phyloP scores from a whole-genome alignment of 352 stramenopile genomes.

The Globisporangium polare region DNA sequence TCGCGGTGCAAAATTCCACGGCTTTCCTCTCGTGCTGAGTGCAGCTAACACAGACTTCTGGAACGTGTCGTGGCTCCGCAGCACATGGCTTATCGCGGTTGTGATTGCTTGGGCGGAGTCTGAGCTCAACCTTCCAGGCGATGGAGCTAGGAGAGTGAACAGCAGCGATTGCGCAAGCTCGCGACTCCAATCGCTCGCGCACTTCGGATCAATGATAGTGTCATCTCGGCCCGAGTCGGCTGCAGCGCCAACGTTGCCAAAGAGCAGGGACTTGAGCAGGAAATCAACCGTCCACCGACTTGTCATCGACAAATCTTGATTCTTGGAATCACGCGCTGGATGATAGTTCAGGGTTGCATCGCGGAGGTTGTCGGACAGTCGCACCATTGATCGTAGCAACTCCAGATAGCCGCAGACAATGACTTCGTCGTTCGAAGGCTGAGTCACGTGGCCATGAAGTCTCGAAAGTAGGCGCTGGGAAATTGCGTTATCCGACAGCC shows the following conservation, averaged over 20 bases:
- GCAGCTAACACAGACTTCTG: slow-evolving; percentile 24
- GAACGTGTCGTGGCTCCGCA: slow-evolving; percentile 15
- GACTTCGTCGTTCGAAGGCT: not conserved
- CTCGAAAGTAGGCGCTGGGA: not conserved
- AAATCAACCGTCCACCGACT: slow-evolving; percentile 16
- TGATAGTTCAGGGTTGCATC: not conserved
- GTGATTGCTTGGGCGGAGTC: not conserved
- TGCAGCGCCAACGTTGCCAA: not conserved
- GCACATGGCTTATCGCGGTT: not conserved
- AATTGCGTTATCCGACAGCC: not conserved
- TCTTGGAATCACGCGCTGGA: not conserved
- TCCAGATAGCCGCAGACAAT: slow-evolving; percentile 6
- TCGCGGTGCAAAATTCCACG: slow-evolving; percentile 53
- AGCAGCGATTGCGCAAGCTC: slow-evolving; percentile 10
- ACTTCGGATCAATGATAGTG: not conserved
- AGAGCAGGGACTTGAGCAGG: slow-evolving; percentile 16
- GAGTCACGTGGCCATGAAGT: not conserved
- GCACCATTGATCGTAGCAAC: slow-evolving; percentile 7
- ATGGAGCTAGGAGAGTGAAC: not conserved
- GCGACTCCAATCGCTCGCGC: slow-evolving; percentile 9
- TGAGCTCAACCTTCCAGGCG: not conserved
- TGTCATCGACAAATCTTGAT: not conserved
- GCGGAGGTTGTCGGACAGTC: slow-evolving; percentile 8
- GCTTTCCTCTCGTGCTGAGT: slow-evolving; percentile 33
- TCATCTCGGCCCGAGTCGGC: not conserved